Evolutionary conservation across 305 asterid species (phyloP), one percentile per base, ranked within the genome.

Genomic region (Plantago coronopus): DNA sequence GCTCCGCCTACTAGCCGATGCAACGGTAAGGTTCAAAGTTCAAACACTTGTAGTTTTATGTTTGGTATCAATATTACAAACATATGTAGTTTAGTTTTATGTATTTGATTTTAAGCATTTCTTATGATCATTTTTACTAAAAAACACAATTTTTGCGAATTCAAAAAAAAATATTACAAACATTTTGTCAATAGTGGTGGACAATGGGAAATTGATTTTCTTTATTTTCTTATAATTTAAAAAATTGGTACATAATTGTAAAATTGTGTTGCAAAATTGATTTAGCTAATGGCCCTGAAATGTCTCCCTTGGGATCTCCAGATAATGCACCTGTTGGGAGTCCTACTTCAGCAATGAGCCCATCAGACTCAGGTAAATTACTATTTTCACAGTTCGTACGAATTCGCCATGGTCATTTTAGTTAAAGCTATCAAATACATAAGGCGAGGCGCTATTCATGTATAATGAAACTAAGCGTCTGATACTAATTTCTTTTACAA

Each of bases 221-320:
- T 3, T 20, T 17, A 14, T 0, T 13, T 7, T 31, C 34, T 48
- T 18, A 17, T 11, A 29, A 29, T 2, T 16, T 17, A 8, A 8
- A 18, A 37, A 17, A 57, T 64, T 62, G 31, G 56, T 61, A 34
- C 31, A 37, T 31, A 50, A 12, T 17, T 53, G 42, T 51, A 0
- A 57, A 44, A 3, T 3, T 31, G 57, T 75, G 64, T 58, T 53
- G 47, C 58, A 59, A 31, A 17, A 65, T 46, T 57, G 63, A 50
- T 59, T 63, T 71, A 76, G 87, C 65, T 75, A 78, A 81, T 78
- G 87, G 79, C 16, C 81, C 81, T 73, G 72, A 75, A 74, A 63
- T 74, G 69, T 69, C 81, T 70, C 82, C 82, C 54, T 63, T 69
- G 74, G 76, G 72, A 72, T 74, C 87, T 78, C 84, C 82, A 78